Base-by-base conservation (phyloP, 2,329 filamentous ascomycete genomes). In the Phyllosticta citribraziliensis region DNA sequence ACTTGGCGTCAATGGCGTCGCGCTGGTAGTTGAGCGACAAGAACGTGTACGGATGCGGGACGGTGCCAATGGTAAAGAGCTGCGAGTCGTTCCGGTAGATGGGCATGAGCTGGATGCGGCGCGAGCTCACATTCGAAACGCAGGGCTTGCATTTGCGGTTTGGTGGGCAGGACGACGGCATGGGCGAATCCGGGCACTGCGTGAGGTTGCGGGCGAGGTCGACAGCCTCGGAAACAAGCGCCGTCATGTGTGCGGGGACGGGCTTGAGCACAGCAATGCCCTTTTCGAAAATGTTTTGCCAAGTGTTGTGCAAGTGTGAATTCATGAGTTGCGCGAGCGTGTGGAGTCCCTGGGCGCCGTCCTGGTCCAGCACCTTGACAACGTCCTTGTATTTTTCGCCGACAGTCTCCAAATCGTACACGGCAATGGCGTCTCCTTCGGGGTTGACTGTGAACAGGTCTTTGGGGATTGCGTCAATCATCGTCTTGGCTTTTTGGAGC, bases 1-100 rank as follows among this genome's bases (percentile, higher is more conserved):
- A 79, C 24, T 68, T 70, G 8, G 69, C 64, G 60, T 76, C 71
- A 53, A 79, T 63, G 10, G 70, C 76, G 58, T 78, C 76, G 62
- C 84, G 69, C 2, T 70, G 81, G 65, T 84, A 81, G 62, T 84
- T 80, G 19, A 97, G 78, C 12, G 85, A 83, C 59, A 86, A 82
- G 52, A 91, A 80, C 1, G 92, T 97, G 78, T 91, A 96, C 0
- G 94, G 94, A 71, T 99, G 94, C 0, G 93, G 93, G 12, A 97
- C 87, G 0, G 86, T 89, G 63, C 88, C 91, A 65, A 99, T 89
- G 2, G 88, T 91, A 76, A 91, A 97, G 17, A 88, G 71, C 1
- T 79, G 80, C 14, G 86, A 86, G 4, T 81, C 82, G 73, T 97
- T 96, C 60, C 82, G 82, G 73, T 90, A 94, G 19, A 81, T 76